A percentile compares a stretch with the other conserved stretches of the same genome.
phyloP scores from a whole-genome alignment of 1,139 yeast species.

The Schizosaccharomyces versatilis region DNA sequence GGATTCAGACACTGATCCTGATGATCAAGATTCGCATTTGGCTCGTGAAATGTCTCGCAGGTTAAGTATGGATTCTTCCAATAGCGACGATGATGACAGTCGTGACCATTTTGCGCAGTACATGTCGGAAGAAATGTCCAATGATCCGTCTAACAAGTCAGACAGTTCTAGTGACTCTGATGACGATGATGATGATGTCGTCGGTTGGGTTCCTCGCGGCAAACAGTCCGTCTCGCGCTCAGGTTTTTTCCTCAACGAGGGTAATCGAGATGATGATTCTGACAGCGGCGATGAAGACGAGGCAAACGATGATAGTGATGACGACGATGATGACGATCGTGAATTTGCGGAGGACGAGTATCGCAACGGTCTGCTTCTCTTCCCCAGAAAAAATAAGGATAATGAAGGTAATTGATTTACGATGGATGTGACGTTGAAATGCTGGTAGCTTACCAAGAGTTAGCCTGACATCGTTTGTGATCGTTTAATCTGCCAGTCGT shows the following conservation, averaged over 20 bases:
- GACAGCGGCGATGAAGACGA: constrained; percentile 1
- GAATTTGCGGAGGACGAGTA: constrained; percentile 1
- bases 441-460: too few relatives aligned
- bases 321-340: not conserved
- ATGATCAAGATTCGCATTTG: constrained; percentile 13
- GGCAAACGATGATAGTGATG: not conserved
- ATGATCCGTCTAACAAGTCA: constrained; percentile 35
- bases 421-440: too few relatives aligned
- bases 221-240: not conserved
- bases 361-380: not conserved
- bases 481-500: too few relatives aligned
- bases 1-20: constrained; percentile 21
- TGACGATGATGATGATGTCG: constrained; percentile 19
- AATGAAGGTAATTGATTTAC: not conserved
- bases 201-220: constrained; percentile 5
- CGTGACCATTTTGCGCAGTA: constrained; percentile 37
- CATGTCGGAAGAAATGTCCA: constrained; percentile 61
- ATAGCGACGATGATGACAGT: constrained; percentile 19
- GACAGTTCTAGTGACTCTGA: constrained; percentile 36
- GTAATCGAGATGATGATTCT: not conserved
- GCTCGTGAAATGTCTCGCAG: constrained; percentile 13
- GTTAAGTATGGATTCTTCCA: constrained; percentile 6
- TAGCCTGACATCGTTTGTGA: too few relatives aligned
- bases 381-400: not conserved
- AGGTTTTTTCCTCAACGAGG: not conserved